Evolutionary conservation across 306 rosid genomes (phyloP).

Genomic region (Psophocarpus tetragonolobus): DNA sequence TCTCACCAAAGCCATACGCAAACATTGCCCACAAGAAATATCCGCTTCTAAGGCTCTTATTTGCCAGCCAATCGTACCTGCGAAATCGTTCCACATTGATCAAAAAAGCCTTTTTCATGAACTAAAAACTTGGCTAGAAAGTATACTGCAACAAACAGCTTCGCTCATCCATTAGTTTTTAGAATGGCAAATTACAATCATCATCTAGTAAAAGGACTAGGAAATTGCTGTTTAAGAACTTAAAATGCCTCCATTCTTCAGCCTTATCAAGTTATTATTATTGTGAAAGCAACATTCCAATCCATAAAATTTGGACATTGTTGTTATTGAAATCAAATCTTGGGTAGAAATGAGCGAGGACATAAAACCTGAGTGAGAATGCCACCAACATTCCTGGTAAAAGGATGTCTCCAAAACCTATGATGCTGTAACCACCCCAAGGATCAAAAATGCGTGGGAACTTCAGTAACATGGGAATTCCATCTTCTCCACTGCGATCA

Average conservation of each 20-base stretch:
- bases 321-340: not conserved
- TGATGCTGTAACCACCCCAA: constrained; percentile 98
- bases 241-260: constrained; percentile 3
- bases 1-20: constrained; percentile 93
- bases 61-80: constrained; percentile 95
- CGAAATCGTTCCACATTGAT: constrained; percentile 2
- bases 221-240: not conserved
- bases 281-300: constrained; percentile 6
- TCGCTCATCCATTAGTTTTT: not conserved
- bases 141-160: not conserved
- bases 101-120: constrained; percentile 1
- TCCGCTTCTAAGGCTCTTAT: constrained; percentile 68
- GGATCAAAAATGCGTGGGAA: constrained; percentile 92
- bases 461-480: constrained; percentile 94
- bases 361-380: constrained; percentile 80
- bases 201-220: not conserved
- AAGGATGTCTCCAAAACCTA: constrained; percentile 96
- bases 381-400: constrained; percentile 91
- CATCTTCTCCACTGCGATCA: constrained; percentile 90
- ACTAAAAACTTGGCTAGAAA: constrained; percentile 7
- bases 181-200: not conserved
- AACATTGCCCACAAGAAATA: constrained; percentile 95
- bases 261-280: not conserved
- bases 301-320: constrained; percentile 5
- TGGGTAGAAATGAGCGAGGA: constrained; percentile 1